Evolutionary conservation across 2,329 filamentous ascomycete species (phyloP).

Genomic region (Hypoxylon sp.): DNA sequence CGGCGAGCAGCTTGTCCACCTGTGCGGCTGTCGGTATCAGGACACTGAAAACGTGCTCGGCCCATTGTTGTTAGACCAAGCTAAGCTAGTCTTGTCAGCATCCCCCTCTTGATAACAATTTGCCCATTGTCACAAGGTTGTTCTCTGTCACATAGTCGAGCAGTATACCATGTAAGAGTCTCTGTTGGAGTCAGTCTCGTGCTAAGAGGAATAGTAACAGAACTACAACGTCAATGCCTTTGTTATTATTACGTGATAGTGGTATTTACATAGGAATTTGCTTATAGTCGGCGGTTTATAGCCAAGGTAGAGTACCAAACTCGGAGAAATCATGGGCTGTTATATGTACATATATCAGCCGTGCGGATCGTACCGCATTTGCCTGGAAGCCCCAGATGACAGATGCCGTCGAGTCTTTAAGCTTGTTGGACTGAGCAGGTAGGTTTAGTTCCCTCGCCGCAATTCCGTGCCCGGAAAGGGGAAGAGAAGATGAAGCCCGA

Average conservation of each 20-base stretch:
- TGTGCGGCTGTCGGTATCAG: too few relatives aligned
- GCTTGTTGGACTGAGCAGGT: constrained; percentile 16
- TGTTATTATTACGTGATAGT: constrained; percentile 2
- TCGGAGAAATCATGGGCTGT: constrained; percentile 14
- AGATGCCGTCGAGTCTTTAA: constrained; percentile 21
- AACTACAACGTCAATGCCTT: neutral
- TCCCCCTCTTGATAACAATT: neutral
- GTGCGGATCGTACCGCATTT: constrained; percentile 28
- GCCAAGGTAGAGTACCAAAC: constrained; percentile 26
- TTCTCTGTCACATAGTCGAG: neutral
- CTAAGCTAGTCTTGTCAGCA: too few relatives aligned
- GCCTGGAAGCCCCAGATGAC: constrained; percentile 21
- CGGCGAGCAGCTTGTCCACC: too few relatives aligned
- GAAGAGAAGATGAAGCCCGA: neutral
- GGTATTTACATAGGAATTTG: constrained; percentile 13
- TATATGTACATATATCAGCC: constrained; percentile 20
- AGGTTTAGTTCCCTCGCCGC: constrained; percentile 1
- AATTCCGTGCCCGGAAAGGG: constrained; percentile 7
- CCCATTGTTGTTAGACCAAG: too few relatives aligned
- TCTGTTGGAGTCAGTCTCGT: neutral
- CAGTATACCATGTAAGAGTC: neutral
- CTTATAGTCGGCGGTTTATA: constrained; percentile 13
- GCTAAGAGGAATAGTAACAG: constrained; percentile 1
- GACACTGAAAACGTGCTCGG: too few relatives aligned
- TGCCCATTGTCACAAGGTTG: neutral